phyloP scores from a whole-genome alignment of 2,329 filamentous ascomycete species.

The Colletotrichum sp. region DNA sequence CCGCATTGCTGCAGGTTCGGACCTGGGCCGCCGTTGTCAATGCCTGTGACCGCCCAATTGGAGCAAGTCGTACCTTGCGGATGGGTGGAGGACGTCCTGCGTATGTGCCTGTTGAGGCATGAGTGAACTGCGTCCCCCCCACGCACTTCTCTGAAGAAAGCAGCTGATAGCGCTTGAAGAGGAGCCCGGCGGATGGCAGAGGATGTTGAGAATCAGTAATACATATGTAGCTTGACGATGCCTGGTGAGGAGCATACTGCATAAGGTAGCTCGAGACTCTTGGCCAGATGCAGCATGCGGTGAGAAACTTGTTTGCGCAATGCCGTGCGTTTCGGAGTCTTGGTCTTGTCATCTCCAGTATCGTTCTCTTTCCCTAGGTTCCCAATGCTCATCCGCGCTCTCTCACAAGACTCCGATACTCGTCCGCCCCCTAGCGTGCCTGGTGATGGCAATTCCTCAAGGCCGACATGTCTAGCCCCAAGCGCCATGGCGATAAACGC shows the following conservation, averaged over 20 bases:
- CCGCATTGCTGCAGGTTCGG: neutral
- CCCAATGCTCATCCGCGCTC: neutral
- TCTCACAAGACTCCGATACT: neutral
- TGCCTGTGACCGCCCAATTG: neutral
- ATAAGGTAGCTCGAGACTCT: neutral
- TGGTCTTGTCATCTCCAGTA: neutral
- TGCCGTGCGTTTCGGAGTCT: neutral
- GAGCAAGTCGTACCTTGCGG: neutral
- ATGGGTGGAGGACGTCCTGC: neutral
- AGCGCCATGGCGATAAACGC: neutral
- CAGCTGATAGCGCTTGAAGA: neutral
- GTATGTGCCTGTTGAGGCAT: neutral
- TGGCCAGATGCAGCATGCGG: neutral
- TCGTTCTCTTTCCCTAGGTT: neutral
- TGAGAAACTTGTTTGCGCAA: neutral
- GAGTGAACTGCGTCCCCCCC: neutral
- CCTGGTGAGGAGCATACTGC: neutral
- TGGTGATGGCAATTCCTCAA: neutral
- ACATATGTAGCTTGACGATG: neutral
- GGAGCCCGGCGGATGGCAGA: neutral
- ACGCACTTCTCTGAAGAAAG: neutral
- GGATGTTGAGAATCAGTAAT: neutral
- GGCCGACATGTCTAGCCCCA: neutral
- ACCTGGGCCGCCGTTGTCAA: neutral
- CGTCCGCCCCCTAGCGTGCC: slow-evolving; percentile 7